A percentile compares a stretch with the other conserved stretches of the same genome.
These are phyloP conservation scores for Blastomyces parvus DNA, from an alignment of 2,329 filamentous ascomycete genomes.

Conservation along the genomic window DNA sequence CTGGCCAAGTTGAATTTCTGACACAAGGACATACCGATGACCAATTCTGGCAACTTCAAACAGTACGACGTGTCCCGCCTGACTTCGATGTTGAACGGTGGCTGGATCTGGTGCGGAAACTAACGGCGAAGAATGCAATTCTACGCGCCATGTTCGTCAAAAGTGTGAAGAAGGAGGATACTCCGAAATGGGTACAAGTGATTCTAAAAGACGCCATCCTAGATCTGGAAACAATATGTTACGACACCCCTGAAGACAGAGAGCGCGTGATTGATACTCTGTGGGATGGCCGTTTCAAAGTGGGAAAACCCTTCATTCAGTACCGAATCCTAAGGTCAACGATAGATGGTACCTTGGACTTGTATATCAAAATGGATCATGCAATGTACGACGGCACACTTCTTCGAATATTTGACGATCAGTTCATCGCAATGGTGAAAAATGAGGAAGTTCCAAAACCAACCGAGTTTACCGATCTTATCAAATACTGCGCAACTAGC, in stretches of 20 bases:
- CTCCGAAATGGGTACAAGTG: conserved; percentile 58
- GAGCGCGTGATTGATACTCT: conserved; percentile 18
- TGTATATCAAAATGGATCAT: conserved; percentile 54
- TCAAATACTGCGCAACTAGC: not conserved
- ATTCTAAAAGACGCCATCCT: conserved; percentile 40
- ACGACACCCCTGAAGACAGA: conserved; percentile 19
- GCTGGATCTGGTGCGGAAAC: conserved; percentile 49
- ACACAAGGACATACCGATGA: conserved; percentile 32
- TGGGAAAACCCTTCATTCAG: conserved; percentile 28
- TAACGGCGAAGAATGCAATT: conserved; percentile 60
- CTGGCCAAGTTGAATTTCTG: conserved; percentile 17
- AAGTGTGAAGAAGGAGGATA: conserved; percentile 25
- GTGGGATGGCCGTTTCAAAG: conserved; percentile 23
- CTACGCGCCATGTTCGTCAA: conserved; percentile 66
- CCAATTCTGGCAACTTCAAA: conserved; percentile 53
- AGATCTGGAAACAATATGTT: conserved; percentile 12
- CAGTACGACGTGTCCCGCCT: conserved; percentile 57
- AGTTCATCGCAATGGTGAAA: conserved; percentile 23
- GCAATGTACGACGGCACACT: conserved; percentile 65
- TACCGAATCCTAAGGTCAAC: conserved; percentile 24
- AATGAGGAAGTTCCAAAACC: conserved; percentile 18
- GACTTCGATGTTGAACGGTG: conserved; percentile 43
- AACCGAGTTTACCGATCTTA: conserved; percentile 18
- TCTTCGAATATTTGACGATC: conserved; percentile 30
- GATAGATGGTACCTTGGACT: conserved; percentile 15